Conservation (phyloP, 495 filamentous ascomycete species). For the Pyrenula massariospora region DNA sequence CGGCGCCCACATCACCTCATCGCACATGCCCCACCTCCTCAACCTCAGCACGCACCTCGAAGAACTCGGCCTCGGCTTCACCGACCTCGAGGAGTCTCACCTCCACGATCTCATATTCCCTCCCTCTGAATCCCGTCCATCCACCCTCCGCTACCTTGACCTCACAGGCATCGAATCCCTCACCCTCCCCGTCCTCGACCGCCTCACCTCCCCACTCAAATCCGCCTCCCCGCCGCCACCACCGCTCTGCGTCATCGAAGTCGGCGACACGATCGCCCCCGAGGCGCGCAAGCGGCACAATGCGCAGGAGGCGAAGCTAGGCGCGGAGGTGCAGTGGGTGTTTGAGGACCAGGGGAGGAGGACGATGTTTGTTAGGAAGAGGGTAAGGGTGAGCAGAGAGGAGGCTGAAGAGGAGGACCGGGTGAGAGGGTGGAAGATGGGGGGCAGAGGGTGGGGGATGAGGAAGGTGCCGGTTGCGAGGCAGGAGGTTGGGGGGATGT, state of each 20-base stretch:
- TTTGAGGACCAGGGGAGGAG: constrained; percentile 54
- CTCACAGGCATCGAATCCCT: constrained; percentile 48
- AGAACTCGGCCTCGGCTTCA: constrained; percentile 60
- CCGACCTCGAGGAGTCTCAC: constrained; percentile 52
- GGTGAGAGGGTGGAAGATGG: constrained; percentile 63
- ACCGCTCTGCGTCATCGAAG: constrained; percentile 61
- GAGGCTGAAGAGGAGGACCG: constrained; percentile 39
- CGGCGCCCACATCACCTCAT: constrained; percentile 55
- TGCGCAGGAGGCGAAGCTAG: constrained; percentile 38
- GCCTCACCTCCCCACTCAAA: constrained; percentile 51
- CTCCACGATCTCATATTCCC: constrained; percentile 42
- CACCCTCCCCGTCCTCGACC: constrained; percentile 48
- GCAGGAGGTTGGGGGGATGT: constrained; percentile 74
- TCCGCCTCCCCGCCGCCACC: constrained; percentile 46
- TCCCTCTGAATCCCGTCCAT: constrained; percentile 7
- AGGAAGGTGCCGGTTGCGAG: constrained; percentile 70
- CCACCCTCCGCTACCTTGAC: constrained; percentile 64
- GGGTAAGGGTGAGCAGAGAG: constrained; percentile 12
- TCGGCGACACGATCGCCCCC: constrained; percentile 49
- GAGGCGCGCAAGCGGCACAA: constrained; percentile 30
- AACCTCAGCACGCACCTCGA: constrained; percentile 71
- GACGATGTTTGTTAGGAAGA: constrained; percentile 59
- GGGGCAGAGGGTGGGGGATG: constrained; percentile 80
- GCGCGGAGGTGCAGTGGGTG: constrained; percentile 51
- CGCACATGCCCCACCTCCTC: constrained; percentile 51